These are phyloP conservation scores for Stagonosporopsis vannaccii DNA, from an alignment of 2,329 filamentous ascomycete genomes.

Conservation along the genomic window DNA sequence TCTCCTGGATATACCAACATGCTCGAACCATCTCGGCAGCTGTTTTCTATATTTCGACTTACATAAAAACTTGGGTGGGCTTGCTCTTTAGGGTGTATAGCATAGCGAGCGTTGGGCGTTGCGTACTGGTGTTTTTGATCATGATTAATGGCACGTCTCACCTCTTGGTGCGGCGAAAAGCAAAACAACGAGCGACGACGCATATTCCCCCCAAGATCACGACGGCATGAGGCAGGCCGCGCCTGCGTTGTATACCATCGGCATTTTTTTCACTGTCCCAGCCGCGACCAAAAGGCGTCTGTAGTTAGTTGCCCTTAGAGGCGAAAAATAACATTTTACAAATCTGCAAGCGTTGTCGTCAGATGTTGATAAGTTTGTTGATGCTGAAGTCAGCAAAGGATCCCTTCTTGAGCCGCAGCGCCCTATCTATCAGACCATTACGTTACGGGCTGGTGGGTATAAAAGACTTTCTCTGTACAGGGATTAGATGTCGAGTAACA, in stretches of 20 bases:
- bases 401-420: too few relatives aligned
- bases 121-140: constrained; percentile 31
- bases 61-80: constrained; percentile 27
- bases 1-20: constrained; percentile 15
- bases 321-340: constrained; percentile 19
- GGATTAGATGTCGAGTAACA: too few relatives aligned
- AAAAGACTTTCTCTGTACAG: too few relatives aligned
- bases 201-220: constrained; percentile 40
- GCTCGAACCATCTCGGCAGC: constrained; percentile 16
- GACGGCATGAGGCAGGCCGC: constrained; percentile 29
- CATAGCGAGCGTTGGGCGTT: constrained; percentile 50
- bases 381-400: too few relatives aligned
- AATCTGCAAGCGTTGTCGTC: too few relatives aligned
- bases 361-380: too few relatives aligned
- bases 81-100: constrained; percentile 38
- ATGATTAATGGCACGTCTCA: constrained; percentile 20
- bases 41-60: constrained; percentile 17
- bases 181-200: constrained; percentile 39
- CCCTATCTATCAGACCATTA: too few relatives aligned
- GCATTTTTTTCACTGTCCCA: constrained; percentile 13
- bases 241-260: constrained; percentile 24
- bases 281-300: not conserved
- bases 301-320: constrained; percentile 22
- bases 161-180: constrained; percentile 36
- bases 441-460: too few relatives aligned